Evolutionary conservation across 164 flowering plant species (phyloP), one percentile per base, ranked within the genome.

Genomic region (Houttuynia cordata): DNA sequence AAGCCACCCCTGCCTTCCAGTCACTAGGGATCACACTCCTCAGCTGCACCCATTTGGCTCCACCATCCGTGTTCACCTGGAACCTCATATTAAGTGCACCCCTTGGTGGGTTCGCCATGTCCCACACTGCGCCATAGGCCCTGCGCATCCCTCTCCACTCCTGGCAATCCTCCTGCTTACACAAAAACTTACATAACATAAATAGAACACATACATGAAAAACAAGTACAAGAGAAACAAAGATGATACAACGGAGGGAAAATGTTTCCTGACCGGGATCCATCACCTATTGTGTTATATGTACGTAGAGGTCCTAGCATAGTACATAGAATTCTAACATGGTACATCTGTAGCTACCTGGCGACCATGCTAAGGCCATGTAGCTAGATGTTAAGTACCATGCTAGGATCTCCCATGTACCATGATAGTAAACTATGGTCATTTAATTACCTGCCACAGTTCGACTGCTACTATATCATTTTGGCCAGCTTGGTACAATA

Each of bases 361-460:
- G n/a, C n/a, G n/a, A n/a, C n/a, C n/a, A n/a, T n/a, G n/a, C n/a
- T n/a, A n/a, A n/a, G n/a, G n/a, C n/a, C n/a, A n/a, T n/a, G n/a
- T n/a, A n/a, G n/a, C n/a, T n/a, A n/a, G n/a, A n/a, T n/a, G n/a
- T n/a, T n/a, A n/a, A n/a, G n/a, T n/a, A n/a, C n/a, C n/a, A n/a
- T n/a, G n/a, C n/a, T n/a, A n/a, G n/a, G n/a, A n/a, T n/a, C n/a
- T n/a, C n/a, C n/a, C n/a, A n/a, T n/a, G n/a, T n/a, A n/a, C n/a
- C n/a, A n/a, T n/a, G n/a, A n/a, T n/a, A n/a, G n/a, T n/a, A n/a
- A n/a, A n/a, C n/a, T n/a, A n/a, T n/a, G n/a, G n/a, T n/a, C n/a
- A n/a, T n/a, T n/a, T n/a, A n/a, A n/a, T 20, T 78, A 87, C 97
- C 95, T 73, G 83, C 88, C 93, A 84, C 15, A 87, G 21, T 20